Conservation (phyloP, 2,329 filamentous ascomycete species). For the Claviceps maximensis region DNA sequence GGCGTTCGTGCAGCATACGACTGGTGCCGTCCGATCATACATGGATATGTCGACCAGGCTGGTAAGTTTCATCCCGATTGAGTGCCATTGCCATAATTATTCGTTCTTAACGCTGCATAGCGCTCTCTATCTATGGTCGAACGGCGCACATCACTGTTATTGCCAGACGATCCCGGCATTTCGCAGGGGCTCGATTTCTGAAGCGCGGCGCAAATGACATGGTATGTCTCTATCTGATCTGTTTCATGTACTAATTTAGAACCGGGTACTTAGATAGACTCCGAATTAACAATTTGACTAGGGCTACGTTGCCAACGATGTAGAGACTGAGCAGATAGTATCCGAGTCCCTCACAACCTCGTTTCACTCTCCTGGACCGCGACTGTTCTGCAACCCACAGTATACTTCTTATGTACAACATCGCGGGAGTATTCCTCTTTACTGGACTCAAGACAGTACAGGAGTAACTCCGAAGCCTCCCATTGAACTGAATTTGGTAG, state of each 20-base stretch:
- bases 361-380: constrained; percentile 80
- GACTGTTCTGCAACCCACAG: constrained; percentile 73
- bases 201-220: constrained; percentile 91
- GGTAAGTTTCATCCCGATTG: constrained; percentile 19
- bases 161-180: constrained; percentile 79
- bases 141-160: constrained; percentile 88
- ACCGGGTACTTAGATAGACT: neutral
- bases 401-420: constrained; percentile 97
- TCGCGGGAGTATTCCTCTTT: constrained; percentile 86
- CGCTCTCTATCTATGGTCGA: constrained; percentile 73
- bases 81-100: neutral
- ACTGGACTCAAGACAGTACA: constrained; percentile 94
- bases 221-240: constrained; percentile 17
- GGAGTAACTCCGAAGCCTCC: constrained; percentile 93
- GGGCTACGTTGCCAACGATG: constrained; percentile 94
- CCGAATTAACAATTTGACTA: constrained; percentile 10
- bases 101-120: constrained; percentile 17
- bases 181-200: constrained; percentile 85
- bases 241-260: neutral
- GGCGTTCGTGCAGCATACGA: constrained; percentile 73
- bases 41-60: constrained; percentile 91
- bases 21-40: constrained; percentile 92
- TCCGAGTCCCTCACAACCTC: constrained; percentile 90
- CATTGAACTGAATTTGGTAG: constrained; percentile 87
- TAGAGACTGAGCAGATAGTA: constrained; percentile 97